Evolutionary conservation across 257 asterid genomes (phyloP), one percentile per base, ranked within the genome.

Genomic region (Solanum infundibuliforme): DNA sequence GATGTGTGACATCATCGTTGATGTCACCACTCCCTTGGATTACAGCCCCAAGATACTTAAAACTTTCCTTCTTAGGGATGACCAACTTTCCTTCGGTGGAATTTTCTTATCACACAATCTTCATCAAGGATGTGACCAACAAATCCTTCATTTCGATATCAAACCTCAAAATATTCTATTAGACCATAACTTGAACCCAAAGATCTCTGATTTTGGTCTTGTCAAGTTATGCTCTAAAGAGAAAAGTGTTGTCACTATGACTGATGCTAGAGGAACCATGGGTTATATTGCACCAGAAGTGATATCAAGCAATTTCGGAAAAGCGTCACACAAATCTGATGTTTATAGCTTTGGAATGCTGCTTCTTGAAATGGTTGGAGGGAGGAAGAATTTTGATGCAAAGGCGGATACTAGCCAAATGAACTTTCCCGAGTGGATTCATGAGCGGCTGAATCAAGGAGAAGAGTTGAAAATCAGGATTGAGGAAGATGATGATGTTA

Each of bases 271-370:
- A 20, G 94, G 93, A 6, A 92, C 92, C 0, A 82, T 89, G 86
- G 93, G 93, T 14, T 91, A 89, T 72, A 90, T 90, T 77, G 92
- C 92, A 8, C 92, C 93, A 8, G 93, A 91, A 83, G 93, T 41
- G 12, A 18, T 91, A n/a, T 88, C 90, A 4, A 90, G 90, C 87
- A 89, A 91, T 1, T 91, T 90, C 5, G 90, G 92, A 34, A 87
- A 86, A 62, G 91, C 87, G 1, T 91, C 91, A 14, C 86, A 87
- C 14, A 90, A 91, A 83, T 90, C 93, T 11, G 92, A 92, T 68
- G 89, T 92, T 13, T 91, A 89, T 62, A 88, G 91, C 75, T 89
- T 85, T 31, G 91, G 93, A 32, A 88, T 89, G 89, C 12, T 92
- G 89, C 32, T 92, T 65, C 90, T 92, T 11, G 94, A 92, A 84